Conservation (phyloP, 2,329 filamentous ascomycete genomes). For the Xylaria sp. region DNA sequence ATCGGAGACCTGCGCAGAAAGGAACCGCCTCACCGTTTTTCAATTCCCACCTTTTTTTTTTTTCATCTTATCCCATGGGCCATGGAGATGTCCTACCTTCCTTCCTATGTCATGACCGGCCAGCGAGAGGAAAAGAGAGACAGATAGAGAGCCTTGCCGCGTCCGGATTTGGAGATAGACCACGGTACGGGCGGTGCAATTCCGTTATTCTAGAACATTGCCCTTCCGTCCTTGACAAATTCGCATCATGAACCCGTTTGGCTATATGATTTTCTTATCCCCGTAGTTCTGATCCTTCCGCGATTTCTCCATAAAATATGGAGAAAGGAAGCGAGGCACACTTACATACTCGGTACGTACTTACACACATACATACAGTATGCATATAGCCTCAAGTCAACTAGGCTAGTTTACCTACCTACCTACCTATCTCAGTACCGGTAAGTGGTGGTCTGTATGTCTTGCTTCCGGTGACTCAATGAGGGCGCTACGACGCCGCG, state of each 20-base stretch:
- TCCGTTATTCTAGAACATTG: not conserved
- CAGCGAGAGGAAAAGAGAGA: not conserved
- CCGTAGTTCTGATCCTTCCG: not conserved
- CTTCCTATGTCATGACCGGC: not conserved
- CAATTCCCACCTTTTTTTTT: not conserved
- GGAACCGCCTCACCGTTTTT: not conserved
- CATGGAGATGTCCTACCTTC: no score
- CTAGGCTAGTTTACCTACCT: not conserved
- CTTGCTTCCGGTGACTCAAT: not conserved
- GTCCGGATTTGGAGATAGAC: not conserved
- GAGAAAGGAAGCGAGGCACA: slow-evolving; percentile 5
- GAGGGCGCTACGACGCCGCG: not conserved
- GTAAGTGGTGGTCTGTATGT: slow-evolving; percentile 1
- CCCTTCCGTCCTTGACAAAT: slow-evolving; percentile 11
- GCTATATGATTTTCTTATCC: not conserved
- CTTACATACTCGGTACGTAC: no score
- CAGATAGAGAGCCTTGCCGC: not conserved
- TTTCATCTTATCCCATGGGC: no score
- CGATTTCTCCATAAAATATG: not conserved
- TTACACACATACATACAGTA: no score
- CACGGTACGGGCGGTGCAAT: slow-evolving; percentile 12
- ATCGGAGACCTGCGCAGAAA: not conserved
- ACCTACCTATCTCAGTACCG: no score
- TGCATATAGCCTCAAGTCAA: not conserved
- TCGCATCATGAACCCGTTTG: not conserved